A percentile compares a stretch with the other conserved stretches of the same genome.
phyloP scores from a whole-genome alignment of 179 eudicot genomes.

The Heliamphora pulchella region DNA sequence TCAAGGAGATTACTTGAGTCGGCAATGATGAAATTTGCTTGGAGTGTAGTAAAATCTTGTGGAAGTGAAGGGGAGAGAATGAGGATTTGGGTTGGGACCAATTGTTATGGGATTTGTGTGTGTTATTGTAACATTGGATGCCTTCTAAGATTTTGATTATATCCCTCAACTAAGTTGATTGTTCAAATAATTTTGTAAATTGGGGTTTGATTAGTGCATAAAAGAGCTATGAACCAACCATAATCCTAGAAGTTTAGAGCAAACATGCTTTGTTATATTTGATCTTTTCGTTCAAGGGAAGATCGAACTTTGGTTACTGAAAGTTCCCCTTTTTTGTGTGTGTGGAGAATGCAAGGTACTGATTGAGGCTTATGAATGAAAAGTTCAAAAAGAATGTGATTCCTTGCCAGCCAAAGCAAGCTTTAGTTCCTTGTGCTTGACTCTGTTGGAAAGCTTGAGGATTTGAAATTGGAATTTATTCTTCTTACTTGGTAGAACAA shows the following conservation, averaged over 20 bases:
- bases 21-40: background rate
- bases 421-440: constrained; percentile 26
- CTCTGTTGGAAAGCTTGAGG: constrained; percentile 28
- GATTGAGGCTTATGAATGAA: constrained; percentile 18
- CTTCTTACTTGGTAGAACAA: constrained; percentile 17
- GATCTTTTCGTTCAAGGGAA: constrained; percentile 19
- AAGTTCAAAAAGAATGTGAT: constrained; percentile 24
- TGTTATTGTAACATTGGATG: background rate
- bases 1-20: background rate
- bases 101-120: background rate
- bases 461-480: constrained; percentile 23
- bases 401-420: constrained; percentile 33
- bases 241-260: constrained; percentile 18
- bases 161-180: background rate
- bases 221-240: background rate
- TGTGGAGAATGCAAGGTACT: background rate
- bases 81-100: background rate
- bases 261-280: constrained; percentile 16
- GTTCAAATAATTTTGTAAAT: constrained; percentile 6
- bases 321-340: background rate
- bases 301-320: constrained; percentile 20
- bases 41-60: background rate
- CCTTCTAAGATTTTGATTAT: background rate
- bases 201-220: constrained; percentile 17
- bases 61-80: background rate